Conservation (phyloP, 257 asterid genomes). For the Ophiorrhiza pumila region DNA sequence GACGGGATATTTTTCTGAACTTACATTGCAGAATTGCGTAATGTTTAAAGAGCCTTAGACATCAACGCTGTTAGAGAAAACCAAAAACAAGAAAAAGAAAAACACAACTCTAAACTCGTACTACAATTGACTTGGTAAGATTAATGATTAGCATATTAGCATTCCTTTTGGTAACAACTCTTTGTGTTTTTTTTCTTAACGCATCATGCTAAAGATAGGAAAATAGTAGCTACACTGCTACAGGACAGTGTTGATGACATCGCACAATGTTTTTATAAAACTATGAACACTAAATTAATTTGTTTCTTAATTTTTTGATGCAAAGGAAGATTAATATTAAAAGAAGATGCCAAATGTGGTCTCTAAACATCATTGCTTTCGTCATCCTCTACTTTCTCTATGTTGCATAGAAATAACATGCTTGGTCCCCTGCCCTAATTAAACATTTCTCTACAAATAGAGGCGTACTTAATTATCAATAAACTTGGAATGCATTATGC, state of each 20-base stretch:
- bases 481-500: neutral
- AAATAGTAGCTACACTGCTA: neutral
- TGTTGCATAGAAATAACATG: constrained; percentile 2
- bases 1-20: too few relatives aligned
- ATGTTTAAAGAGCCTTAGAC: too few relatives aligned
- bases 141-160: neutral
- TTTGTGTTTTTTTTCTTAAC: too few relatives aligned
- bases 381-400: constrained; percentile 15
- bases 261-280: too few relatives aligned
- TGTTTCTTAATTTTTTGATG: neutral
- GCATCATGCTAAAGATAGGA: too few relatives aligned
- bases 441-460: neutral
- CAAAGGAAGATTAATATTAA: constrained; percentile 5
- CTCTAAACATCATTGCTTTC: constrained; percentile 11
- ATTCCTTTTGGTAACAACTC: too few relatives aligned
- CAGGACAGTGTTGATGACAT: neutral
- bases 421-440: neutral
- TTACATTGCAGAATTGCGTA: too few relatives aligned
- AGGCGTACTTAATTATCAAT: constrained; percentile 4
- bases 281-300: too few relatives aligned
- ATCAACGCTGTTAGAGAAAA: too few relatives aligned
- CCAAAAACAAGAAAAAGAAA: too few relatives aligned
- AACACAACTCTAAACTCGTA: too few relatives aligned
- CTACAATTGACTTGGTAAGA: neutral
- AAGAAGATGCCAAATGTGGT: constrained; percentile 1